Base-by-base conservation (phyloP, 306 rosid genomes). In the Rubus idaeus region DNA sequence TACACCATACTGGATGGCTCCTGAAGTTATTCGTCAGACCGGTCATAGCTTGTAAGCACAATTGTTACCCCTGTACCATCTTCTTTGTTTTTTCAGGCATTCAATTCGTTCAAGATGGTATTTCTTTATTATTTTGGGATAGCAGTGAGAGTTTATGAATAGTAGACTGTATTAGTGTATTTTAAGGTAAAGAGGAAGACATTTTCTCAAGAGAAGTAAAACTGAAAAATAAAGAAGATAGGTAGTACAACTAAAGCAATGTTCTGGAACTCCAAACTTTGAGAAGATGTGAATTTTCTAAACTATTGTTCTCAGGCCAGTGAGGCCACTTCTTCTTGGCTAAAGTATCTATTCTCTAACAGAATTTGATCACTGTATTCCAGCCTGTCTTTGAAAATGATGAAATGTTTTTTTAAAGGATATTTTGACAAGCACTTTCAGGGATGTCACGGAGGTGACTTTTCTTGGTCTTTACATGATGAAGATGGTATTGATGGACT, bases 1-100 rank as follows among this genome's bases (percentile, higher is more conserved):
- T 58, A 96, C 99, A 75, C 99, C 99, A 71, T 93, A 96, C 77
- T 96, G 99, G 99, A 96, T 96, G 99, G 97, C 99, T 90, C 99
- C 99, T 67, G 99, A 96, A 90, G 99, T 96, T 78, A 91, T 96
- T 91, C 93, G 87, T 70, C 98, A 96, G 87, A 96, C 99, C 64
- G 99, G 99, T 77, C 99, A 96, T 86, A 96, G 89, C 86, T 96
- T 91, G 99, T 96, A 91, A 93, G 99, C 77, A 88, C 86, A 78
- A 42, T 47, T 53, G 72, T 39, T 51, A 61, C 68, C 78, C 53
- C 79, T 81, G 78, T 79, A 21, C 76, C 51, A 6, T 64, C 60
- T 73, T 20, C 39, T 65, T 74, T 50, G 8, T 69, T 64, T 74
- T 69, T 64, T 71, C 77, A 51, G 53, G 69, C 26, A 13, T 18